Conservation (phyloP, 2,329 filamentous ascomycete genomes). For the Sclerotinia borealis region DNA sequence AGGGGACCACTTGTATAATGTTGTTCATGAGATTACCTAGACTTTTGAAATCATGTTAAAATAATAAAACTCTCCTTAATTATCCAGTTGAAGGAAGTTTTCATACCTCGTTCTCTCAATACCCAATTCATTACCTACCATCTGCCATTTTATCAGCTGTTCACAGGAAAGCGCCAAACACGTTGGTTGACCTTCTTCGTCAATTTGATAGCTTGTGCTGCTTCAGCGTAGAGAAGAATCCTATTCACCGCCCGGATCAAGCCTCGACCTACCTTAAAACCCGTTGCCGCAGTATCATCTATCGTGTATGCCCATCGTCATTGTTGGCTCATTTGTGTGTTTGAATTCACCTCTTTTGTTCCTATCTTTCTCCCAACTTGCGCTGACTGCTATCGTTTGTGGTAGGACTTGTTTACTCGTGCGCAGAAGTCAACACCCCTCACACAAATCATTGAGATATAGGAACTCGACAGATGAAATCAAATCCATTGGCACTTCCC, state of each 20-base stretch:
- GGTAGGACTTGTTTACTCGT: constrained; percentile 4
- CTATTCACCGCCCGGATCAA: constrained; percentile 14
- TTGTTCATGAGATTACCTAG: constrained; percentile 9
- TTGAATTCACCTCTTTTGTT: not conserved
- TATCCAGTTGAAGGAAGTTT: not conserved
- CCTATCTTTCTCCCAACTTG: not conserved
- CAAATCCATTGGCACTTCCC: constrained; percentile 3
- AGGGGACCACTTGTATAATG: constrained; percentile 6
- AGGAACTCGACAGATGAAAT: not conserved
- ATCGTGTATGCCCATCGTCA: not conserved
- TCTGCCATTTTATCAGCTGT: not conserved
- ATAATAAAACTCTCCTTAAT: not conserved
- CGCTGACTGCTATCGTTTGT: constrained; percentile 2
- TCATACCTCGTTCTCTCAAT: not conserved
- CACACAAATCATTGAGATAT: constrained; percentile 7
- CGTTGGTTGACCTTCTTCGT: constrained; percentile 1
- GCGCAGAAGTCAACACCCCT: constrained; percentile 10
- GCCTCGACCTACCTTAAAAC: constrained; percentile 9
- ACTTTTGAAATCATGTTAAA: constrained; percentile 3
- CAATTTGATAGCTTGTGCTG: constrained; percentile 3
- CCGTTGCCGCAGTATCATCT: constrained; percentile 9
- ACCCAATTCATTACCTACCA: constrained; percentile 2
- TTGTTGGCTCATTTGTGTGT: constrained; percentile 2
- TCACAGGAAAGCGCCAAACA: constrained; percentile 9
- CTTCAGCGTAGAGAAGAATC: constrained; percentile 6